These are phyloP conservation scores for Trichoderma harzianum DNA, from an alignment of 2,329 filamentous ascomycete genomes.

Conservation along the genomic window DNA sequence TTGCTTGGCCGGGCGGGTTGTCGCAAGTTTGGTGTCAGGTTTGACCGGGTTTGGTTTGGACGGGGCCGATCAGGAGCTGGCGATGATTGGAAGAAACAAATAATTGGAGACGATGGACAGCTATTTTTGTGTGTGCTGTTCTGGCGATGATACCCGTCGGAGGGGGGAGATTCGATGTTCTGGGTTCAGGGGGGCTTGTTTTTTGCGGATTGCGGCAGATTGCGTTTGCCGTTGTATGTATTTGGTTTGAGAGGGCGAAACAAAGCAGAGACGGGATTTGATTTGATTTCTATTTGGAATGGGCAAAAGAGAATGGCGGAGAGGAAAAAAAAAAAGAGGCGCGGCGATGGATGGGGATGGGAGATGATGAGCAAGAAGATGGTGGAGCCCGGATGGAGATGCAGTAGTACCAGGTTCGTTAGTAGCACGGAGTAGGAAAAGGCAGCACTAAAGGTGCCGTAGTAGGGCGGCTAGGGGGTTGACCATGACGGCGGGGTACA, in stretches of 20 bases:
- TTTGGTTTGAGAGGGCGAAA: neutral
- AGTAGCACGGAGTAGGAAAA: neutral
- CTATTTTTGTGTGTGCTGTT: neutral
- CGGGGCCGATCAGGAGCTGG: neutral
- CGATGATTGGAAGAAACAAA: neutral
- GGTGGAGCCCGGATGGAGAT: slow-evolving; percentile 9
- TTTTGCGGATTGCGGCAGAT: neutral
- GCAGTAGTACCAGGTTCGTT: neutral
- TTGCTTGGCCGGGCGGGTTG: neutral
- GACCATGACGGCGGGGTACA: neutral
- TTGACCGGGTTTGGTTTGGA: neutral
- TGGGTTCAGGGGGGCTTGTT: neutral
- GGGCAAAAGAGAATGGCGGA: neutral
- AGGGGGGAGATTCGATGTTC: neutral
- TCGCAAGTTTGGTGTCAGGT: slow-evolving; percentile 16
- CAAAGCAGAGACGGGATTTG: neutral
- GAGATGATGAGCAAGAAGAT: slow-evolving; percentile 13
- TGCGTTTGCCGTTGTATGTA: neutral
- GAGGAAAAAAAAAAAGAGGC: neutral
- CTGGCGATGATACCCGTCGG: neutral
- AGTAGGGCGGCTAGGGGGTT: neutral
- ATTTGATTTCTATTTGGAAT: neutral
- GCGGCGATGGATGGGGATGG: slow-evolving; percentile 5
- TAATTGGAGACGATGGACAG: slow-evolving; percentile 1
- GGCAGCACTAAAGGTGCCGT: neutral